Base-by-base conservation (phyloP, 345 rosid species). In the Atalantia buxifolia region DNA sequence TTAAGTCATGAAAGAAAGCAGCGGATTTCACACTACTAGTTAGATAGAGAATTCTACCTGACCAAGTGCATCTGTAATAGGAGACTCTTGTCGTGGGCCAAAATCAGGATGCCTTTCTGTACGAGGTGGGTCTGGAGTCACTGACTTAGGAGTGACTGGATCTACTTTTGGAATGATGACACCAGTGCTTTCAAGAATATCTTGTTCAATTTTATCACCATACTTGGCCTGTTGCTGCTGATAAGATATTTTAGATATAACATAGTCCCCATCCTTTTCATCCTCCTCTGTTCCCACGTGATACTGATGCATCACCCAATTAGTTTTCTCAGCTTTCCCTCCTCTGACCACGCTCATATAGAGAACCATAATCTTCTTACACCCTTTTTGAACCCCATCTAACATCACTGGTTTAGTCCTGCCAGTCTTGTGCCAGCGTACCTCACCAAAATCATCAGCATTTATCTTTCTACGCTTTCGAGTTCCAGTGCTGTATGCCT, bases 241-340 rank as follows among this genome's bases (percentile, higher is more conserved):
- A 79, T 83, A 87, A 84, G 85, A 91, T 83, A 96, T 87, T 79
- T 96, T 96, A 13, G 99, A 94, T 77, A 94, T 78, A 56, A 96
- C 92, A 63, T 87, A 90, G n/a, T 96, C 91, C 25, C 94, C 92
- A 7, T 94, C 97, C 78, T 81, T 91, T 86, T 96, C 99, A 59
- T 93, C 99, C 83, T 96, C 98, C 40, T 82, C 90, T 2, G 90
- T 91, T 76, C 99, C 99, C 42, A 96, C 85, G 83, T 96, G 99
- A 81, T 96, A 96, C 59, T 96, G 99, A 76, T 94, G 99, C 99
- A 96, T 96, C 78, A 90, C 95, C 99, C 98, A 94, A 74, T 92
- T 94, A 8, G 99, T 89, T 84, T 94, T 96, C 75, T 88, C 94
- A 14, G 94, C 69, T 81, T 91, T 96, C 16, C 92, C 97, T 64